Conservation (phyloP, 306 rosid species). For the Geum urbanum region DNA sequence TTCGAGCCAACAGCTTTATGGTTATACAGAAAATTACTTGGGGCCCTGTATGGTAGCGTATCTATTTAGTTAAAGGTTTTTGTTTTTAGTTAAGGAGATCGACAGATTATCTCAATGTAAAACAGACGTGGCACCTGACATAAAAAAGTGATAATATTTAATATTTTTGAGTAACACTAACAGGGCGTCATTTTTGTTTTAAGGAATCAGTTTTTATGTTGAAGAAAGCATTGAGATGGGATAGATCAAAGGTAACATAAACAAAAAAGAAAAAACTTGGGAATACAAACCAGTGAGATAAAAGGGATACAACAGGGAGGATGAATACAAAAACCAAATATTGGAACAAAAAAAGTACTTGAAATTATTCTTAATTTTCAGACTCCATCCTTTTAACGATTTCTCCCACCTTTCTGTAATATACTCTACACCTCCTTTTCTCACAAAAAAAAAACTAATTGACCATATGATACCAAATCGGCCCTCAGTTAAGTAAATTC, state of each 20-base stretch:
- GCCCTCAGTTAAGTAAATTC: neutral
- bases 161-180: neutral
- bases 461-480: neutral
- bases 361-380: neutral
- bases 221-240: no score
- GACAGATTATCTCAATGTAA: neutral
- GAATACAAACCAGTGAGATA: no score
- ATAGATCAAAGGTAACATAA: neutral
- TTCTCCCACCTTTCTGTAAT: neutral
- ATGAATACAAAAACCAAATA: neutral
- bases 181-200: no score
- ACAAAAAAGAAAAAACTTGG: no score
- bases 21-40: neutral
- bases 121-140: neutral
- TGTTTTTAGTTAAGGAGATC: neutral
- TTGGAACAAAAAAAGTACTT: neutral
- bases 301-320: no score
- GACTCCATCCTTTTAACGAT: neutral
- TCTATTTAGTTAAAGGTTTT: neutral
- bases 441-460: no score
- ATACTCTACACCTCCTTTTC: no score
- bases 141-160: neutral
- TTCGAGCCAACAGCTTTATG: neutral
- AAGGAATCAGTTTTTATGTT: no score
- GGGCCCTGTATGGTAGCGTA: neutral